These are phyloP conservation scores for Vitellaria paradoxa DNA, from an alignment of 179 eudicot species.

Conservation along the genomic window DNA sequence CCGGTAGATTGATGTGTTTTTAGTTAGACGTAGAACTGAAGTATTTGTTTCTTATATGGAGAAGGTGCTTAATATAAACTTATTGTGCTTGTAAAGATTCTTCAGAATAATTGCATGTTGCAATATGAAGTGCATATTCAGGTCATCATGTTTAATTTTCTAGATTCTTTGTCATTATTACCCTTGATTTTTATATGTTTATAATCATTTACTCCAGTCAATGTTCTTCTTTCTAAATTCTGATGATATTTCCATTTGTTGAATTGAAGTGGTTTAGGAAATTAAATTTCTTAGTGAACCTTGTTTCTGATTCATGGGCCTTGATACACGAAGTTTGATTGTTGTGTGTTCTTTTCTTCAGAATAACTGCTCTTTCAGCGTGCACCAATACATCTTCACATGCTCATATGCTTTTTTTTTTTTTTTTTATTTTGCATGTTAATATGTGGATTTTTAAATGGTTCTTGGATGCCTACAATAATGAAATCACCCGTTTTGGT, in stretches of 20 bases:
- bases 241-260: neutral
- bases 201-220: neutral
- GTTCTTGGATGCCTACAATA: neutral
- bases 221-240: neutral
- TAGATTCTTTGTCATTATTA: neutral
- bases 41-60: neutral
- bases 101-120: neutral
- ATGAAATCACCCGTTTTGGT: neutral
- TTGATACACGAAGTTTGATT: neutral
- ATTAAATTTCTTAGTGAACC: neutral
- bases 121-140: neutral
- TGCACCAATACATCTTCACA: too few species aligned
- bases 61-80: neutral
- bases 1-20: neutral
- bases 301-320: neutral
- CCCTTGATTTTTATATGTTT: neutral
- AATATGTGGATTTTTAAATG: neutral
- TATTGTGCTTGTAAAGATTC: neutral
- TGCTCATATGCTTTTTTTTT: too few species aligned
- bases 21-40: neutral
- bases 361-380: neutral
- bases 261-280: constrained; percentile 6
- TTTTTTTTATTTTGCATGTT: too few species aligned
- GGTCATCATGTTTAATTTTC: neutral
- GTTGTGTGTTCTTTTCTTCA: neutral